These are phyloP conservation scores for Solanum hybrid DNA, from an alignment of 305 asterid species.

Conservation along the genomic window DNA sequence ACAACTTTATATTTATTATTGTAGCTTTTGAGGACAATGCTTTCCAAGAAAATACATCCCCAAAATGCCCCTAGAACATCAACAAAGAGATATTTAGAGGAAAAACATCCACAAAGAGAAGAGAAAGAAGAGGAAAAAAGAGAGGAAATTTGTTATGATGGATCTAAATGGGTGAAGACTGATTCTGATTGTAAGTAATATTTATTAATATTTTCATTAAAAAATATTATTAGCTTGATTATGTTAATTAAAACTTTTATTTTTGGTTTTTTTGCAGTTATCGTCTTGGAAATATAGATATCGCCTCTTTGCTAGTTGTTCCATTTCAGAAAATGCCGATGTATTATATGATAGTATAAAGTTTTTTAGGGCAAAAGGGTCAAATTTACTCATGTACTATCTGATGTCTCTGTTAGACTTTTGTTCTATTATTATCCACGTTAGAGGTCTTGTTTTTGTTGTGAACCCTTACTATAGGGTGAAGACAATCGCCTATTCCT, in stretches of 20 bases:
- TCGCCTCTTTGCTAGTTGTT: background rate
- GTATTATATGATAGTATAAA: background rate
- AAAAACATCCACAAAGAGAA: conserved; percentile 11
- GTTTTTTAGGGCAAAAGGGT: background rate
- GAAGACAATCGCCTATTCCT: background rate
- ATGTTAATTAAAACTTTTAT: background rate
- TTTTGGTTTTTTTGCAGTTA: conserved; percentile 39
- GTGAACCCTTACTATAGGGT: background rate
- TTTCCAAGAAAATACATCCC: conserved; percentile 48
- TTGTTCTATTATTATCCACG: background rate
- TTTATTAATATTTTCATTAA: background rate
- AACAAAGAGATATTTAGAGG: conserved; percentile 40
- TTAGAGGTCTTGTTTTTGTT: background rate
- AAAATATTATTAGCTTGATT: background rate
- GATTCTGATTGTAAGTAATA: conserved; percentile 72
- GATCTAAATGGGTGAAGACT: conserved; percentile 67
- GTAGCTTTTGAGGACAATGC: conserved; percentile 78
- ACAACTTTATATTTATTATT: background rate
- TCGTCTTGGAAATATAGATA: conserved; percentile 66
- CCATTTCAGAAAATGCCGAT: background rate
- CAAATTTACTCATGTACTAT: background rate
- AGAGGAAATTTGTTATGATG: conserved; percentile 17
- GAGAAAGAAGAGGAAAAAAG: conserved; percentile 32
- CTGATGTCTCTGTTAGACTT: background rate
- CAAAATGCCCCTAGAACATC: conserved; percentile 45